Evolutionary conservation across 1,284 basidiomycete species (phyloP).

Genomic region (Tylopilus sp.): DNA sequence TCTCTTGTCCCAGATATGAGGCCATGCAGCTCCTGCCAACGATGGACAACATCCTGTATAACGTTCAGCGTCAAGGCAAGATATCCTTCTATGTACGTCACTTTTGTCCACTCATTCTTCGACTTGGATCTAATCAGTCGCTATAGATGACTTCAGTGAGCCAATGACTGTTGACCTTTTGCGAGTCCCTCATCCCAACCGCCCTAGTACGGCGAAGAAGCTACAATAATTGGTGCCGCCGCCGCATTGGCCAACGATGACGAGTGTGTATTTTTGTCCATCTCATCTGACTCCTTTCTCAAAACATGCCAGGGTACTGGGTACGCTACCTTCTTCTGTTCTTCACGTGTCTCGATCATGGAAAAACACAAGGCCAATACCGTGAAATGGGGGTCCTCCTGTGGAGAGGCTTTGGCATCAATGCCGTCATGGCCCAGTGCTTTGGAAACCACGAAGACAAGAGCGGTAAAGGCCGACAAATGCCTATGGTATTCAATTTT

Average conservation of each 20-base stretch:
- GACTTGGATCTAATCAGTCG: conserved; percentile 17
- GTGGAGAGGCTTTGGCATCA: conserved; percentile 78
- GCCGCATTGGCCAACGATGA: conserved; percentile 82
- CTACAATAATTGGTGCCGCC: conserved; percentile 85
- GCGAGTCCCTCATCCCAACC: conserved; percentile 8
- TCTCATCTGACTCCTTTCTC: conserved; percentile 1
- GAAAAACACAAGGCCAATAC: conserved; percentile 62
- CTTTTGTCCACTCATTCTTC: neutral
- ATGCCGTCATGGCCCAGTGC: conserved; percentile 81
- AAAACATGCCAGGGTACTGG: conserved; percentile 51
- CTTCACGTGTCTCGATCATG: neutral
- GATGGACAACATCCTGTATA: conserved; percentile 86
- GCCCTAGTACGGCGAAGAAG: conserved; percentile 83
- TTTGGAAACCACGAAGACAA: conserved; percentile 81
- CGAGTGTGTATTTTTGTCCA: conserved; percentile 57
- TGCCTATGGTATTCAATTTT: conserved; percentile 66
- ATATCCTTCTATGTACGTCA: conserved; percentile 86
- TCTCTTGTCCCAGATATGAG: conserved; percentile 54
- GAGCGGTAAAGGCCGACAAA: conserved; percentile 84
- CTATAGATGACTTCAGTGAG: conserved; percentile 72
- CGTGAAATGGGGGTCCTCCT: conserved; percentile 88
- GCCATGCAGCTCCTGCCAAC: conserved; percentile 82
- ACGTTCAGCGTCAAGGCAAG: conserved; percentile 90
- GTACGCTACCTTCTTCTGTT: conserved; percentile 33
- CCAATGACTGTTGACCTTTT: conserved; percentile 4